phyloP scores from a whole-genome alignment of 371 early-diverging fungal genomes.

The Enterocytospora artemiae region DNA sequence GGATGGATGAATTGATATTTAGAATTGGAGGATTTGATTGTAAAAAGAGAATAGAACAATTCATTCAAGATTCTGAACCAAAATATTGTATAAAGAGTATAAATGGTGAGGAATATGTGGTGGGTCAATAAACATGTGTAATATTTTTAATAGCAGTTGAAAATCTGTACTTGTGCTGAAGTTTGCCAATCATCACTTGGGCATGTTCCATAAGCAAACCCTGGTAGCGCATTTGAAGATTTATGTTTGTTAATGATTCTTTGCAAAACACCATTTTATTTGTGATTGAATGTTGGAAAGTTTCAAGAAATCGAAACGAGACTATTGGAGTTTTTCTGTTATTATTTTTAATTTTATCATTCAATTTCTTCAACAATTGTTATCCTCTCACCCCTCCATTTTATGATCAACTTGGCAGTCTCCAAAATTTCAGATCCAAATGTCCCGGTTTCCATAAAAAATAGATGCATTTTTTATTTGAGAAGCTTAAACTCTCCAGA shows the following conservation, averaged over 20 bases:
- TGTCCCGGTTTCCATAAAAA: constrained; percentile 42
- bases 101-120: constrained; percentile 23
- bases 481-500: constrained; percentile 69
- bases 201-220: neutral
- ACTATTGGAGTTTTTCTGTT: neutral
- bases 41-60: neutral
- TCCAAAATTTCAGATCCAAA: constrained; percentile 3
- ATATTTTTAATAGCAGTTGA: neutral
- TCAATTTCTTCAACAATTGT: neutral
- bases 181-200: neutral
- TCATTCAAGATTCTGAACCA: constrained; percentile 25
- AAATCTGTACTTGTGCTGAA: neutral
- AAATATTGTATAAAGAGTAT: constrained; percentile 26
- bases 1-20: constrained; percentile 22
- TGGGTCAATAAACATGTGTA: neutral
- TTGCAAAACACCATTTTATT: neutral
- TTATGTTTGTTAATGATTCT: neutral
- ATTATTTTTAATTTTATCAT: neutral
- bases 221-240: neutral
- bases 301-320: neutral
- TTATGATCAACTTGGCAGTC: constrained; percentile 1
- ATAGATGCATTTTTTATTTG: constrained; percentile 78
- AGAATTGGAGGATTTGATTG: neutral
- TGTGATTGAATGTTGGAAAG: neutral
- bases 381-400: neutral